Percentiles rank a stretch among this genome's conserved stretches.
Evolutionary conservation across 768 basidiomycete species (phyloP).

Genomic region (Zangia roseola): DNA sequence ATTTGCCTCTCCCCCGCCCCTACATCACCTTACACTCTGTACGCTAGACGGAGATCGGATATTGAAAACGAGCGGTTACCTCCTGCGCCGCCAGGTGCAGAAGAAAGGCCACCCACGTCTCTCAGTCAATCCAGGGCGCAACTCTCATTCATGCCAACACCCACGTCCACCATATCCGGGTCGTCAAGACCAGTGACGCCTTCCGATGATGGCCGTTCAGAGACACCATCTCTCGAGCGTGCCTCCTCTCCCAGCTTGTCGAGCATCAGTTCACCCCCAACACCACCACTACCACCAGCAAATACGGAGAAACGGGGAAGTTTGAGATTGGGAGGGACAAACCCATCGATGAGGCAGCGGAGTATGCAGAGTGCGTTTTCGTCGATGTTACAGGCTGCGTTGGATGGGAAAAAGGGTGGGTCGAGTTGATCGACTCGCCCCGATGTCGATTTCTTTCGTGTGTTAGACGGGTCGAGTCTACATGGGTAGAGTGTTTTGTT

Average conservation of each 20-base stretch:
- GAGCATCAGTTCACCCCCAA: slow-evolving; percentile 23
- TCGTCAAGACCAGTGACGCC: slow-evolving; percentile 15
- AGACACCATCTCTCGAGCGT: slow-evolving; percentile 26
- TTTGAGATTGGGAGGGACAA: slow-evolving; percentile 17
- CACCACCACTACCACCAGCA: slow-evolving; percentile 22
- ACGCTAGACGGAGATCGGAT: slow-evolving; percentile 23
- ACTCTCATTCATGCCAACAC: neutral
- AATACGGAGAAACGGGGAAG: slow-evolving; percentile 18
- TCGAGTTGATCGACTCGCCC: slow-evolving; percentile 6
- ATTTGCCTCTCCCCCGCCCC: neutral
- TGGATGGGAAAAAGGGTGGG: slow-evolving; percentile 26
- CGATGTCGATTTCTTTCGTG: too few relatives aligned
- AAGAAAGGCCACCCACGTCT: slow-evolving; percentile 2
- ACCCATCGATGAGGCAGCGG: slow-evolving; percentile 23
- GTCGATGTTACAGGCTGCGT: slow-evolving; percentile 29
- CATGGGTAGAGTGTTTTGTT: too few relatives aligned
- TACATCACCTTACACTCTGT: neutral
- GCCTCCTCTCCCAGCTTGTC: slow-evolving; percentile 25
- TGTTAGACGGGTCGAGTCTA: too few relatives aligned
- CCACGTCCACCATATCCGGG: neutral
- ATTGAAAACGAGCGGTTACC: slow-evolving; percentile 31
- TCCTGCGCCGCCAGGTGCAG: slow-evolving; percentile 25
- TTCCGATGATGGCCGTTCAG: slow-evolving; percentile 36
- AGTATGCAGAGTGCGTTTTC: slow-evolving; percentile 24
- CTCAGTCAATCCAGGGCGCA: slow-evolving; percentile 8